These are phyloP conservation scores for Gentiana dahurica DNA, from an alignment of 257 asterid genomes.

Conservation along the genomic window DNA sequence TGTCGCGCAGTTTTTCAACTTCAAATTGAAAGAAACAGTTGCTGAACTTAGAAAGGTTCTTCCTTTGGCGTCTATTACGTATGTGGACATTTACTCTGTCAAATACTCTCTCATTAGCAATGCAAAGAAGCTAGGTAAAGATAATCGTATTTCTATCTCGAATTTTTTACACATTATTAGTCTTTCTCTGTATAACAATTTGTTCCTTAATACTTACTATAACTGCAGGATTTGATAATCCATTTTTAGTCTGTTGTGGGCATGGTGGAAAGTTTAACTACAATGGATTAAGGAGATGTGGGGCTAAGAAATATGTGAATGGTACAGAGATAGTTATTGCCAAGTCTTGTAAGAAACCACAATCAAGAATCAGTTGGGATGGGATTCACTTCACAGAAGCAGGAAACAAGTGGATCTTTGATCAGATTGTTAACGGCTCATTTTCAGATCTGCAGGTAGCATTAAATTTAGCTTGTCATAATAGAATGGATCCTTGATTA, in stretches of 20 bases:
- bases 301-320: constrained; percentile 37
- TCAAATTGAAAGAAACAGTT: constrained; percentile 28
- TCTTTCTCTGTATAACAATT: background rate
- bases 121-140: constrained; percentile 39
- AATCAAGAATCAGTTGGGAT: constrained; percentile 50
- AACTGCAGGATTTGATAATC: constrained; percentile 55
- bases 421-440: constrained; percentile 47
- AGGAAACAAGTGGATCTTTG: constrained; percentile 66
- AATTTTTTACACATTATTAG: too few relatives aligned
- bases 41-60: constrained; percentile 43
- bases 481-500: constrained; percentile 9
- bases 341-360: constrained; percentile 50
- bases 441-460: constrained; percentile 65
- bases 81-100: constrained; percentile 48
- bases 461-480: constrained; percentile 34
- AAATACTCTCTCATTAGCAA: constrained; percentile 48
- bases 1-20: constrained; percentile 60
- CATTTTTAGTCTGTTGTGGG: constrained; percentile 68
- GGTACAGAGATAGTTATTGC: constrained; percentile 48
- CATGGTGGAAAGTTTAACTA: constrained; percentile 73
- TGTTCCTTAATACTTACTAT: background rate
- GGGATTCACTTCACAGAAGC: constrained; percentile 75
- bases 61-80: constrained; percentile 56
- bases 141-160: too few relatives aligned
- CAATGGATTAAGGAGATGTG: constrained; percentile 43